A percentile compares a stretch with the other conserved stretches of the same genome.
Conservation (phyloP, 208 protist genomes). For the Trypanosoma lewisi region DNA sequence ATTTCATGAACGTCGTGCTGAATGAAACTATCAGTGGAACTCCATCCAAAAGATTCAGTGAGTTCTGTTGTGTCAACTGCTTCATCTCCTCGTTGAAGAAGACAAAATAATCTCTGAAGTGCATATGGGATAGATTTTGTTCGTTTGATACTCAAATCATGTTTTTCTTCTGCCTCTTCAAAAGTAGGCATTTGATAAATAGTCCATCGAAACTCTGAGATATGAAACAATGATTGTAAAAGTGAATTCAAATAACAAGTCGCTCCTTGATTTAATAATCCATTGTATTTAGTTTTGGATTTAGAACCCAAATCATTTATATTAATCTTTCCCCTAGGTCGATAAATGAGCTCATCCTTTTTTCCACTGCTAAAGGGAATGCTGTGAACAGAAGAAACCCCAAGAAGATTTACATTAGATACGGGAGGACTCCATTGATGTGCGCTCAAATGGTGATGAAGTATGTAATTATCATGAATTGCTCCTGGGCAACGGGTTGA, state of each 20-base stretch:
- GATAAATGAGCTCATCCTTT: not conserved
- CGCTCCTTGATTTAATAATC: slow-evolving; percentile 88
- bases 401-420: slow-evolving; percentile 46
- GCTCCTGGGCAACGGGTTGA: slow-evolving; percentile 42
- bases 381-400: slow-evolving; percentile 63
- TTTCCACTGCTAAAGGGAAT: slow-evolving; percentile 30
- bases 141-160: slow-evolving; percentile 26
- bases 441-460: slow-evolving; percentile 74
- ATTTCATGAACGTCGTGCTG: slow-evolving; percentile 94
- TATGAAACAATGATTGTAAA: slow-evolving; percentile 88
- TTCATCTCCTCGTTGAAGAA: slow-evolving; percentile 60
- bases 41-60: slow-evolving; percentile 93
- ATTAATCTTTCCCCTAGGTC: slow-evolving; percentile 6
- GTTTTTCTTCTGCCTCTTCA: slow-evolving; percentile 62
- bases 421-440: slow-evolving; percentile 61
- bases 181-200: slow-evolving; percentile 91
- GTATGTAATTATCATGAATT: slow-evolving; percentile 56
- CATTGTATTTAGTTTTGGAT: slow-evolving; percentile 40
- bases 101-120: slow-evolving; percentile 87
- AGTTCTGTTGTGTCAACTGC: slow-evolving; percentile 86
- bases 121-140: slow-evolving; percentile 87
- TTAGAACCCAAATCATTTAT: slow-evolving; percentile 20
- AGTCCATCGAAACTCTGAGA: slow-evolving; percentile 76
- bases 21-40: slow-evolving; percentile 81
- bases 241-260: slow-evolving; percentile 93